Conservation (phyloP, 257 asterid species). For the Solanum lycopersicoides region DNA sequence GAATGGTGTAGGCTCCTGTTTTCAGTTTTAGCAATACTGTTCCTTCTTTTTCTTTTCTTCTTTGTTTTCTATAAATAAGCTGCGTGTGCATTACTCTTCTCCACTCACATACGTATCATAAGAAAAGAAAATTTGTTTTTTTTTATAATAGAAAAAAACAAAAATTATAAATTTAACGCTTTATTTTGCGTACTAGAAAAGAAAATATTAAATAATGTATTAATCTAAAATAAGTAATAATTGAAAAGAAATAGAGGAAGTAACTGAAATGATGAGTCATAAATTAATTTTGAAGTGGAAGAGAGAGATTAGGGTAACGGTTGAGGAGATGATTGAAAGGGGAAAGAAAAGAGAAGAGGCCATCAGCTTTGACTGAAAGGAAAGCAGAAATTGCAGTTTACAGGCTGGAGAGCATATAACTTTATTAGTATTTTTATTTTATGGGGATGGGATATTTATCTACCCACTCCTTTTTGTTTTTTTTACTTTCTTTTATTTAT, state of each 20-base stretch:
- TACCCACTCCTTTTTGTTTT: not conserved
- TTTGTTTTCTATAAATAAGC: not conserved
- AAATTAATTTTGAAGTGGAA: not conserved
- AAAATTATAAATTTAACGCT: not conserved
- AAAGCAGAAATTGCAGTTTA: constrained; percentile 5
- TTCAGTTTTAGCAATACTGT: not conserved
- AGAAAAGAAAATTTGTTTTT: not conserved
- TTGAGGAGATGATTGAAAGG: constrained; percentile 1
- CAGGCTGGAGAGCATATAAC: constrained; percentile 66
- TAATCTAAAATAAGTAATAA: not conserved
- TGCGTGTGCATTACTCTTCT: constrained; percentile 18
- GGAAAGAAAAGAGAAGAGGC: not conserved
- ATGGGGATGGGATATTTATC: not conserved
- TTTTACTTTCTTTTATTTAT: no score
- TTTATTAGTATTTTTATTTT: not conserved
- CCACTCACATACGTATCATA: not conserved
- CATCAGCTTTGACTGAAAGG: constrained; percentile 53
- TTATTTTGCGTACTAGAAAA: not conserved
- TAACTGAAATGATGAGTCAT: constrained; percentile 11
- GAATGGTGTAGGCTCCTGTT: not conserved
- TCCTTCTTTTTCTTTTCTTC: not conserved
- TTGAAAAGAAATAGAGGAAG: not conserved
- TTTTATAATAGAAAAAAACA: no score
- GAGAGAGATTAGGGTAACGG: constrained; percentile 12
- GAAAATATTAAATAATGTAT: not conserved